Conservation (phyloP, 257 asterid genomes). For the Jacaranda copaia region DNA sequence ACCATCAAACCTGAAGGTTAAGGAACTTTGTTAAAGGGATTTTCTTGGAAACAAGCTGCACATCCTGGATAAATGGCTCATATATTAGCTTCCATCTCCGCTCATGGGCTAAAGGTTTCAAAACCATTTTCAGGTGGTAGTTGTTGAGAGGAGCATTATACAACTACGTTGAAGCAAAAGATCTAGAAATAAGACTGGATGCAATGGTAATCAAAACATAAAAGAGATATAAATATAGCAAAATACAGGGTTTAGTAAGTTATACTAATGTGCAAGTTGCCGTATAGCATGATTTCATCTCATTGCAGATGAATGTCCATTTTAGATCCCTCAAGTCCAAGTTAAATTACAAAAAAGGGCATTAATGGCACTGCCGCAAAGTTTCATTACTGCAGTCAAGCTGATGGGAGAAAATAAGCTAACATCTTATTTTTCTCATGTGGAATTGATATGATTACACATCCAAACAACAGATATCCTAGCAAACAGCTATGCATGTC, state of each 20-base stretch:
- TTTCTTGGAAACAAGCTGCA: constrained; percentile 92
- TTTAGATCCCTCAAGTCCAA: constrained; percentile 2
- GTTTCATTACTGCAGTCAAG: background rate
- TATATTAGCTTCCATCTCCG: constrained; percentile 85
- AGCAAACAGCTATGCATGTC: too few relatives aligned
- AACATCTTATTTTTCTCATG: too few relatives aligned
- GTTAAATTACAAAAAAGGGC: background rate
- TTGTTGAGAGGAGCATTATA: constrained; percentile 87
- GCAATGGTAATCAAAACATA: constrained; percentile 1
- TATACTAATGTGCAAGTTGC: background rate
- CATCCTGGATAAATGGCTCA: constrained; percentile 89
- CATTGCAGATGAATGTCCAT: constrained; percentile 5
- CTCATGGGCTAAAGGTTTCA: constrained; percentile 85
- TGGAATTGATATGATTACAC: too few relatives aligned
- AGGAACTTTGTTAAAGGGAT: constrained; percentile 86
- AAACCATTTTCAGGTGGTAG: constrained; percentile 86
- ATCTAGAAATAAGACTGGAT: constrained; percentile 17
- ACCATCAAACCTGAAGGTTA: constrained; percentile 81
- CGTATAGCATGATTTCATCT: background rate
- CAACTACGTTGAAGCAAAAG: constrained; percentile 53
- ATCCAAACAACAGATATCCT: too few relatives aligned
- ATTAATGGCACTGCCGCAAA: background rate
- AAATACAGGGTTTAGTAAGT: background rate
- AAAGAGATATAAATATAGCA: constrained; percentile 4
- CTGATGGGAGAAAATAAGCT: background rate